Conservation (phyloP, 164 flowering plant genomes). For the Aristolochia contorta region DNA sequence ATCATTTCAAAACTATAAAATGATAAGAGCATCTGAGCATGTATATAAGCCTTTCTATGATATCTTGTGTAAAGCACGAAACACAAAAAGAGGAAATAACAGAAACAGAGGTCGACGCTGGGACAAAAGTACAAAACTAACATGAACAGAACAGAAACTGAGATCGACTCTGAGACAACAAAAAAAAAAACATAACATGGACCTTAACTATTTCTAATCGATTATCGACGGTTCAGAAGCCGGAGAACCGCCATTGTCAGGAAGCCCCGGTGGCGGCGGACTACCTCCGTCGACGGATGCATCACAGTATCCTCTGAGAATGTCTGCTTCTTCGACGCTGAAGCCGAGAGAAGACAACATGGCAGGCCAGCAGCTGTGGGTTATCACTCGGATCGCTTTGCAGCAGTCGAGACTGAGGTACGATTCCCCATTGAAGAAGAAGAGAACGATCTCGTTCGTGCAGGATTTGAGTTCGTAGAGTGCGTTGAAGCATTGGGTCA, state of each 20-base stretch:
- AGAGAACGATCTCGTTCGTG: constrained; percentile 15
- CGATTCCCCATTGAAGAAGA: constrained; percentile 21
- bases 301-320: constrained; percentile 20
- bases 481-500: constrained; percentile 36
- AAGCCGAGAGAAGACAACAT: constrained; percentile 17
- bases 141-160: neutral
- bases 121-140: no score
- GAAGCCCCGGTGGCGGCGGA: constrained; percentile 1
- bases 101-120: no score
- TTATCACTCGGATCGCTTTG: constrained; percentile 12
- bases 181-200: no score
- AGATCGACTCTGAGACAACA: neutral
- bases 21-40: no score
- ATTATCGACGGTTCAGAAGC: neutral
- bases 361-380: constrained; percentile 19
- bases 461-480: constrained; percentile 23
- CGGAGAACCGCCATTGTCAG: neutral
- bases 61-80: no score
- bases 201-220: neutral
- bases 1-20: no score
- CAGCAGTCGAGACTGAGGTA: constrained; percentile 19
- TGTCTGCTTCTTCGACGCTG: constrained; percentile 15
- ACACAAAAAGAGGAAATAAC: no score
- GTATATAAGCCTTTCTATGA: no score
- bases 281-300: neutral